Conservation (phyloP, 768 basidiomycete species). For the Suillus bovinus region DNA sequence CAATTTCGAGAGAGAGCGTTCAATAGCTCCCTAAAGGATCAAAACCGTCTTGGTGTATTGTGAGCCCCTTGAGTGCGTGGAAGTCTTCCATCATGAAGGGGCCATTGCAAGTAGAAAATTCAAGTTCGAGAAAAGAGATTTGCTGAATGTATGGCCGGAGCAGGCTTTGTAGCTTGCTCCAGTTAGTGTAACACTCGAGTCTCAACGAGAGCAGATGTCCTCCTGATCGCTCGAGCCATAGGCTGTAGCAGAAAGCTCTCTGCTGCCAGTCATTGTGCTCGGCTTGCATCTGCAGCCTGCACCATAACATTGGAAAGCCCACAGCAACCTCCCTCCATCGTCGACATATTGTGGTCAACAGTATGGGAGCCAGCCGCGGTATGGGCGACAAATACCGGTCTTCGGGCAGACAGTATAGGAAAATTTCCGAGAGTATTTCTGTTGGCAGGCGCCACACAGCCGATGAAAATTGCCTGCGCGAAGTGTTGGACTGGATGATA, state of each 20-base stretch:
- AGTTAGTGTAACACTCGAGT: not conserved
- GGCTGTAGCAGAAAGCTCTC: not conserved
- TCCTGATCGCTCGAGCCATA: not conserved
- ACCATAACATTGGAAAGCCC: conserved; percentile 47
- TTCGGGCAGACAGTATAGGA: not conserved
- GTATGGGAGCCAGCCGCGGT: conserved; percentile 33
- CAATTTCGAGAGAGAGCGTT: conserved; percentile 2
- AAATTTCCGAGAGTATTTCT: not conserved
- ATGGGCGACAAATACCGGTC: conserved; percentile 27
- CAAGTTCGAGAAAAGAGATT: conserved; percentile 2
- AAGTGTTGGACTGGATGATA: not conserved
- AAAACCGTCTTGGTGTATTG: not conserved
- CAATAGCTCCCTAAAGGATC: not conserved
- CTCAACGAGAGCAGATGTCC: not conserved
- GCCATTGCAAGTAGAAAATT: not conserved
- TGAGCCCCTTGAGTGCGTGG: conserved; percentile 21
- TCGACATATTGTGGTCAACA: conserved; percentile 42
- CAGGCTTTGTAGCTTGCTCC: not conserved
- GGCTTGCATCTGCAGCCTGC: conserved; percentile 34
- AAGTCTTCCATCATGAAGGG: conserved; percentile 3
- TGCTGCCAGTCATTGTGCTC: conserved; percentile 10
- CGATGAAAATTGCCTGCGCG: not conserved
- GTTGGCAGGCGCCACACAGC: not conserved
- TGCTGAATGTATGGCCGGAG: conserved; percentile 21
- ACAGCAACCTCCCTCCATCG: conserved; percentile 42